Evolutionary conservation across 495 filamentous ascomycete species (phyloP).

Genomic region (Podospora appendiculata): DNA sequence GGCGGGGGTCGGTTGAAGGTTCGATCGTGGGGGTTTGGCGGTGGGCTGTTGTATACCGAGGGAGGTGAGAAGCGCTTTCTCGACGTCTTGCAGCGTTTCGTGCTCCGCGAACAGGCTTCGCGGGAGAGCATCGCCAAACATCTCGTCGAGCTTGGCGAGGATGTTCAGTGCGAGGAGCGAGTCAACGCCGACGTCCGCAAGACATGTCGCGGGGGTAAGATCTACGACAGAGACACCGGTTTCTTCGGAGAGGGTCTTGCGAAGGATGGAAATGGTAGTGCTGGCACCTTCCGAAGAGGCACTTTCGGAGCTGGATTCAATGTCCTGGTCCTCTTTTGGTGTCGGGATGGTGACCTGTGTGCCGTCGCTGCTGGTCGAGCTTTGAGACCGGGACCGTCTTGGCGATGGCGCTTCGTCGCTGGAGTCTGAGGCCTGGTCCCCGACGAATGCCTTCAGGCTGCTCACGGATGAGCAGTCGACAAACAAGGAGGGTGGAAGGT

Average conservation of each 20-base stretch:
- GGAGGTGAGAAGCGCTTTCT: conserved; percentile 35
- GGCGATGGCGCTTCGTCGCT: conserved; percentile 17
- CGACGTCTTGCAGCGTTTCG: conserved; percentile 38
- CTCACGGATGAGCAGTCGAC: conserved; percentile 47
- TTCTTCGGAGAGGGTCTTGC: conserved; percentile 56
- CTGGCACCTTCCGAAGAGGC: conserved; percentile 17
- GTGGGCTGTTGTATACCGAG: conserved; percentile 26
- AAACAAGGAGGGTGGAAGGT: conserved; percentile 47
- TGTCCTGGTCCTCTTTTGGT: conserved; percentile 21
- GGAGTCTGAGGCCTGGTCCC: conserved; percentile 34
- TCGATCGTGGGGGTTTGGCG: conserved; percentile 25
- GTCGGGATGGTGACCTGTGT: conserved; percentile 40
- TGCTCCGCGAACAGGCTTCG: conserved; percentile 39
- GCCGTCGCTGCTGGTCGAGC: conserved; percentile 33
- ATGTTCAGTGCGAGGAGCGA: conserved; percentile 53
- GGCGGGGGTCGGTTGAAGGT: conserved; percentile 14
- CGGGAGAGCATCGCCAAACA: conserved; percentile 39
- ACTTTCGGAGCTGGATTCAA: conserved; percentile 33
- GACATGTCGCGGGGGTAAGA: conserved; percentile 42
- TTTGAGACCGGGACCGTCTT: conserved; percentile 17
- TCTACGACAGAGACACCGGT: conserved; percentile 60
- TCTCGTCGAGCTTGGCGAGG: conserved; percentile 50
- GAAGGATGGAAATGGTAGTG: conserved; percentile 35
- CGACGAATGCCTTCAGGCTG: conserved; percentile 49
- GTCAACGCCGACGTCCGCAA: conserved; percentile 50